phyloP scores from a whole-genome alignment of 2,329 filamentous ascomycete genomes.

The Podosphaera aphanis region DNA sequence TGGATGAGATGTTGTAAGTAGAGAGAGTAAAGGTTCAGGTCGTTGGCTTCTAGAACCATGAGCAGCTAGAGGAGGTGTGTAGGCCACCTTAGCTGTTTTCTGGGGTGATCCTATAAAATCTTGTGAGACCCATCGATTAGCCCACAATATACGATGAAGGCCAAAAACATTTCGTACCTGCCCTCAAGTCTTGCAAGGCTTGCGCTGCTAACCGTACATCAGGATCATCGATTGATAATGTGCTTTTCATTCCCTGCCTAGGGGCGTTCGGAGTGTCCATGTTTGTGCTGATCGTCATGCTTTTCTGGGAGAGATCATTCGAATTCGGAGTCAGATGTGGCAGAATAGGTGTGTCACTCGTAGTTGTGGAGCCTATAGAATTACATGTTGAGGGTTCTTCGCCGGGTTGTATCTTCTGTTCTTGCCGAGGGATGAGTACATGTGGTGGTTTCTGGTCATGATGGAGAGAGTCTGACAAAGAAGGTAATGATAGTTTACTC shows the following conservation, averaged over 20 bases:
- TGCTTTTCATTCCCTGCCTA: constrained; percentile 14
- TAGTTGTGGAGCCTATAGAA: constrained; percentile 6
- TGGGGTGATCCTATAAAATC: constrained; percentile 44
- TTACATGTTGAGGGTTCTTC: too few relatives aligned
- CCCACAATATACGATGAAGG: neutral
- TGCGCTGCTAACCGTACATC: constrained; percentile 50
- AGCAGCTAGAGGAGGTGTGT: too few relatives aligned
- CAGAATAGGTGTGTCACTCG: constrained; percentile 15
- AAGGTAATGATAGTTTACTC: too few relatives aligned
- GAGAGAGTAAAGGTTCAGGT: constrained; percentile 59
- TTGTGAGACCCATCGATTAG: constrained; percentile 20
- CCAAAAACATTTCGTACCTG: constrained; percentile 29
- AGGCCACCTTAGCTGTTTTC: constrained; percentile 14
- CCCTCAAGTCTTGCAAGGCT: constrained; percentile 49
- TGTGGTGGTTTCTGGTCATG: constrained; percentile 15
- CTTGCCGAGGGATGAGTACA: constrained; percentile 9
- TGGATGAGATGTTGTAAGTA: constrained; percentile 74
- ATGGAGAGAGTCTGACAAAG: constrained; percentile 4
- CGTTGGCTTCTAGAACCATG: constrained; percentile 14
- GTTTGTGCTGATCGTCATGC: constrained; percentile 14
- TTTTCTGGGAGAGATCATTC: constrained; percentile 6
- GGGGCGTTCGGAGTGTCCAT: constrained; percentile 13
- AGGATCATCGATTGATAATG: constrained; percentile 32
- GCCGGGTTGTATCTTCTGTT: constrained; percentile 8
- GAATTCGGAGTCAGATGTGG: constrained; percentile 13